These are phyloP conservation scores for Termitomyces heimii DNA, from an alignment of 768 basidiomycete genomes.

Conservation along the genomic window DNA sequence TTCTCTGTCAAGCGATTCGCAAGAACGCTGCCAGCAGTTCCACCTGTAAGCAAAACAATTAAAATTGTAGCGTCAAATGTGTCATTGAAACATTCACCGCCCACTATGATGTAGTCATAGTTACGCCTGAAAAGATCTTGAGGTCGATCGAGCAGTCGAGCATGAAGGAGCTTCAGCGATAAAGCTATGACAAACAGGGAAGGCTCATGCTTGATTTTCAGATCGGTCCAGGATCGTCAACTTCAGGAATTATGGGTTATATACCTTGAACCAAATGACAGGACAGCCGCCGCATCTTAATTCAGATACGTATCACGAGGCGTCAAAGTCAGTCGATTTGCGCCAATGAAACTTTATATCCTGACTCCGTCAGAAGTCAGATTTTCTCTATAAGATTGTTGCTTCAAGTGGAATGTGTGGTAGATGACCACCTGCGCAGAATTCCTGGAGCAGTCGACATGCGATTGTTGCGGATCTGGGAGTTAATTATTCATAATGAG, in stretches of 20 bases:
- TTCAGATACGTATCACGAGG: background rate
- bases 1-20: conserved; percentile 6
- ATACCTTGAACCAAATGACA: background rate
- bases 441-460: conserved; percentile 27
- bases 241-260: background rate
- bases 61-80: background rate
- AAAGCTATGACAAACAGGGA: background rate
- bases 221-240: background rate
- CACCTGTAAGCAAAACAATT: background rate
- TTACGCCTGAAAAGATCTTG: background rate
- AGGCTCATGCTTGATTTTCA: background rate
- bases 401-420: background rate
- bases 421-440: conserved; percentile 70
- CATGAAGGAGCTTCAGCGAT: background rate
- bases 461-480: background rate
- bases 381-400: background rate
- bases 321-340: background rate
- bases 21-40: conserved; percentile 6
- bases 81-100: background rate
- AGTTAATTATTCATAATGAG: background rate
- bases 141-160: background rate
- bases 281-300: no score
- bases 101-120: conserved; percentile 7
- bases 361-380: background rate
- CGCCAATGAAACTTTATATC: background rate